These are phyloP conservation scores for Lizonia empirigonia DNA, from an alignment of 2,329 filamentous ascomycete species.

Conservation along the genomic window DNA sequence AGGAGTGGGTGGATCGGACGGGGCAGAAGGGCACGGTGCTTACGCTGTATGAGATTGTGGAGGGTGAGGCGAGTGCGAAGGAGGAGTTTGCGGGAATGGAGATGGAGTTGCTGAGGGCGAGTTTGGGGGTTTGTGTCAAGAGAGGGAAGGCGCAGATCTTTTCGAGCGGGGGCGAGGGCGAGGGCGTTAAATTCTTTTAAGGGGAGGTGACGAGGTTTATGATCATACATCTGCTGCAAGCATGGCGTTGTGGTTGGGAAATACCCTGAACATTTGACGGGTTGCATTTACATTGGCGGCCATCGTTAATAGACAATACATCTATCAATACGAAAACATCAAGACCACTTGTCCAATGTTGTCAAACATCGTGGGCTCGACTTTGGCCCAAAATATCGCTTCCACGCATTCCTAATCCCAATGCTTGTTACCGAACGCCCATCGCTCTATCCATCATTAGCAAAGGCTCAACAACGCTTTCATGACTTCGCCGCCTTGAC, in stretches of 20 bases:
- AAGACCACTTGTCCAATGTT: background rate
- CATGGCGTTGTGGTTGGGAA: constrained; percentile 13
- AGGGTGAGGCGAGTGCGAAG: constrained; percentile 78
- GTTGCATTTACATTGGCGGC: background rate
- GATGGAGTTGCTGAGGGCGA: constrained; percentile 76
- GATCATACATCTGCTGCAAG: background rate
- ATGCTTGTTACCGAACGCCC: constrained; percentile 26
- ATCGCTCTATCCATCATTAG: constrained; percentile 18
- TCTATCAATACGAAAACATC: constrained; percentile 7
- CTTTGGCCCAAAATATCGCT: constrained; percentile 16
- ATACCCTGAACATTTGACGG: constrained; percentile 7
- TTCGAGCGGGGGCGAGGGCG: constrained; percentile 67
- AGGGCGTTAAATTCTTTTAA: constrained; percentile 93
- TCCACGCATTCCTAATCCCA: constrained; percentile 18
- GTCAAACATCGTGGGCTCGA: constrained; percentile 3
- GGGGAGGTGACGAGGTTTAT: no score
- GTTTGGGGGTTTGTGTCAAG: constrained; percentile 82
- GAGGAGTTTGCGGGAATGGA: constrained; percentile 88
- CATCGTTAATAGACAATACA: background rate
- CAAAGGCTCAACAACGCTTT: constrained; percentile 7
- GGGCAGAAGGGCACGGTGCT: constrained; percentile 87
- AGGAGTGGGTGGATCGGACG: constrained; percentile 81
- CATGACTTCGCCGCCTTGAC: constrained; percentile 31
- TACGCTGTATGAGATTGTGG: constrained; percentile 87
- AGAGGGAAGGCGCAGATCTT: constrained; percentile 92